A percentile compares a stretch with the other conserved stretches of the same genome.
These are phyloP conservation scores for Arachis hypogaea DNA, from an alignment of 306 rosid genomes.

Conservation along the genomic window DNA sequence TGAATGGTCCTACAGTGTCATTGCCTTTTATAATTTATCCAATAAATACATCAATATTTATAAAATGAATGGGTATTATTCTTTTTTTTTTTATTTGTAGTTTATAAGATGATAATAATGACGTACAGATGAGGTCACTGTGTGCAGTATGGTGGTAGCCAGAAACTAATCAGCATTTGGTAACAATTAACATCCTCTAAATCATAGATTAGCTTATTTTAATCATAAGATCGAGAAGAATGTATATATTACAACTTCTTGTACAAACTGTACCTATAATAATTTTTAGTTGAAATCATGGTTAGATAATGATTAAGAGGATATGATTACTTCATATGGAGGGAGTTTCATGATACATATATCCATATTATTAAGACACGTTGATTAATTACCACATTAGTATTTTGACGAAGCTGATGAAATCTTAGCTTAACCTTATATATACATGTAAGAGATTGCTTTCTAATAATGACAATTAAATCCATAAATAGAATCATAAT, in stretches of 20 bases:
- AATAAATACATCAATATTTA: constrained; percentile 16
- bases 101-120: constrained; percentile 22
- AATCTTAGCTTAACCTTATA: too few relatives aligned
- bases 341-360: not conserved
- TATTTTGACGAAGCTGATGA: not conserved
- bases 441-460: too few relatives aligned
- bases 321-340: not conserved
- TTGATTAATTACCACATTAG: not conserved
- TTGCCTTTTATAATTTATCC: constrained; percentile 25
- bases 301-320: not conserved
- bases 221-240: not conserved
- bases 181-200: not conserved
- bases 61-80: not conserved
- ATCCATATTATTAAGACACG: not conserved
- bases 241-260: too few relatives aligned
- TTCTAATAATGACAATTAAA: too few relatives aligned
- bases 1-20: constrained; percentile 42
- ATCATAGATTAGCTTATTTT: not conserved
- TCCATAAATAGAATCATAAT: too few relatives aligned
- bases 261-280: not conserved
- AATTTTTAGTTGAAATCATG: constrained; percentile 9
- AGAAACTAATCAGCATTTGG: constrained; percentile 25
- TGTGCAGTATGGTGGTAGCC: constrained; percentile 40
- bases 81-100: too few relatives aligned
- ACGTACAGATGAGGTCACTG: constrained; percentile 62